phyloP scores from a whole-genome alignment of 164 flowering plant species.

The Chimonanthus praecox region DNA sequence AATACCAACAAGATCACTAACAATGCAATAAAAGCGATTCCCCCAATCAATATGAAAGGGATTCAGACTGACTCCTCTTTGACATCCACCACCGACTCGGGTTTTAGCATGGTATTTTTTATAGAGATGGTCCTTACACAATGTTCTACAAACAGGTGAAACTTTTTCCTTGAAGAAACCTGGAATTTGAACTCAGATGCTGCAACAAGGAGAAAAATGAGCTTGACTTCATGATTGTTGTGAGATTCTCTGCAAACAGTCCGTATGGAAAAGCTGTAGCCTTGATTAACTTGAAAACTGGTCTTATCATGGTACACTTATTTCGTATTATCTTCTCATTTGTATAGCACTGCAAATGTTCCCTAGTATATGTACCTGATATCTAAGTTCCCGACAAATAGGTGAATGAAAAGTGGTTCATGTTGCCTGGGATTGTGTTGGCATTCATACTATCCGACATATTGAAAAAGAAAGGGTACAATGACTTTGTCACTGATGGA shows the following conservation, averaged over 20 bases:
- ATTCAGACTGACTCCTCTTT: no score
- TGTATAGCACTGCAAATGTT: background rate
- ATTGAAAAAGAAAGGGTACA: constrained; percentile 45
- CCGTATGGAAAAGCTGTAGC: constrained; percentile 92
- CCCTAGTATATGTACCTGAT: background rate
- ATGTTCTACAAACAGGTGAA: constrained; percentile 43
- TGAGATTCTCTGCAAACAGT: constrained; percentile 60
- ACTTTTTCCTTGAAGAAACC: constrained; percentile 60
- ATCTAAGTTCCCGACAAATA: constrained; percentile 9
- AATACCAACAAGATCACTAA: no score
- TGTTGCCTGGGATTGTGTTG: constrained; percentile 43
- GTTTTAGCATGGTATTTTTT: background rate
- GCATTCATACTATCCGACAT: constrained; percentile 53
- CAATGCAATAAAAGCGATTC: no score
- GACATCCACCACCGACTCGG: background rate
- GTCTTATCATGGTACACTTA: constrained; percentile 48
- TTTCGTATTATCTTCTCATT: background rate
- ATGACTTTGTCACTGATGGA: constrained; percentile 16
- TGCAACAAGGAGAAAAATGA: constrained; percentile 41
- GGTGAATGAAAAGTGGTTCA: constrained; percentile 70
- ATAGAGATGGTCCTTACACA: no score
- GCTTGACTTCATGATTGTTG: constrained; percentile 57
- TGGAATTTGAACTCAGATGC: constrained; percentile 59
- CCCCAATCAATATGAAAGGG: no score
- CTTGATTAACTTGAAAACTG: constrained; percentile 61